Conservation (phyloP, 805 yeast species). For the Ogataea nitratoaversa region DNA sequence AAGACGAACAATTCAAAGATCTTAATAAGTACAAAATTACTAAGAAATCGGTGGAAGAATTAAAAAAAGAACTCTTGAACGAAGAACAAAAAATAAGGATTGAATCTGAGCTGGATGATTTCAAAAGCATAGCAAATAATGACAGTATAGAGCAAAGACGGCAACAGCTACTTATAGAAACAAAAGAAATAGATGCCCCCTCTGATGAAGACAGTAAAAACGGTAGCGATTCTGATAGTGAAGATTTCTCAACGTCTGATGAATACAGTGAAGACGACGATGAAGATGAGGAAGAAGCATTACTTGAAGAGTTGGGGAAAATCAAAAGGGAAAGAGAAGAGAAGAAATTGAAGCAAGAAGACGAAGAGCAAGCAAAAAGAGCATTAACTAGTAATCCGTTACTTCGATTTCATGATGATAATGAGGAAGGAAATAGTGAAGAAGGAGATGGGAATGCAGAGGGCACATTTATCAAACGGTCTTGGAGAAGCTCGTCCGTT, state of each 20-base stretch:
- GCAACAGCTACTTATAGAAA: slow-evolving; percentile 12
- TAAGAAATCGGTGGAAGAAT: slow-evolving; percentile 15
- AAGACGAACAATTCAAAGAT: slow-evolving; percentile 37
- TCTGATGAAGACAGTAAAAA: slow-evolving; percentile 15
- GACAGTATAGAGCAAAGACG: slow-evolving; percentile 31
- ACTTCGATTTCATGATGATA: slow-evolving; percentile 8
- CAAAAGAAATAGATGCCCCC: slow-evolving; percentile 24
- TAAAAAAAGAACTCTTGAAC: slow-evolving; percentile 15
- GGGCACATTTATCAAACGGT: slow-evolving; percentile 14
- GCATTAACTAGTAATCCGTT: slow-evolving; percentile 28
- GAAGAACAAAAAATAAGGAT: slow-evolving; percentile 4
- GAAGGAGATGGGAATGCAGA: slow-evolving; percentile 7
- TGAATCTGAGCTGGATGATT: neutral
- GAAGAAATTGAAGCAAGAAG: slow-evolving; percentile 23
- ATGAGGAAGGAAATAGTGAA: slow-evolving; percentile 7
- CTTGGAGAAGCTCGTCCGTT: slow-evolving; percentile 36
- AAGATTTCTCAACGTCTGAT: slow-evolving; percentile 1
- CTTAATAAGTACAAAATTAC: slow-evolving; percentile 18
- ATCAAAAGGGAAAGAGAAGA: slow-evolving; percentile 33
- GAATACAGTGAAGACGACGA: slow-evolving; percentile 23
- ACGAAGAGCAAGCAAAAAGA: slow-evolving; percentile 18
- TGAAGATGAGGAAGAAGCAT: slow-evolving; percentile 52
- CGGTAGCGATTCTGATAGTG: slow-evolving; percentile 1
- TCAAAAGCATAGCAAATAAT: neutral
- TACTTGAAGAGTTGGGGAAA: slow-evolving; percentile 36